Conservation (phyloP, 768 basidiomycete genomes). For the Clitopilus passeckerianus region DNA sequence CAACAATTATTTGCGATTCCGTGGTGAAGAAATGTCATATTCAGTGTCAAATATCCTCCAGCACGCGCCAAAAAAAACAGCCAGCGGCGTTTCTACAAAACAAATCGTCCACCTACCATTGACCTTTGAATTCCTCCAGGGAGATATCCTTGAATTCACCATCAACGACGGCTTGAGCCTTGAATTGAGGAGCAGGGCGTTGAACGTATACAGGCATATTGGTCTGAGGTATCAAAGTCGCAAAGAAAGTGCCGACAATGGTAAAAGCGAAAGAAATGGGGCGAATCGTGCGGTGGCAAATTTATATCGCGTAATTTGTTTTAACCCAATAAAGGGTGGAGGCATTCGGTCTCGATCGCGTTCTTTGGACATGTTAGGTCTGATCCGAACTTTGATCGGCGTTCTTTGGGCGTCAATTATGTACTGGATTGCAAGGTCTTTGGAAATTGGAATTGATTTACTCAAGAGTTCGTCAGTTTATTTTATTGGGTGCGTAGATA, state of each 20-base stretch:
- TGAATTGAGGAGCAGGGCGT: constrained; percentile 82
- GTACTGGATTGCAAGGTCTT: too few species aligned
- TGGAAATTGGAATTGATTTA: too few species aligned
- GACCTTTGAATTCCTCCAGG: constrained; percentile 67
- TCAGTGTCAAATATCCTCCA: background rate
- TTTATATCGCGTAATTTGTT: constrained; percentile 3
- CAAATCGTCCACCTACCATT: constrained; percentile 56
- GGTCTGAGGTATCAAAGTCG: background rate
- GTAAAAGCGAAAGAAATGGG: background rate
- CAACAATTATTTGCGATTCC: too few species aligned
- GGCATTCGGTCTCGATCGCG: constrained; percentile 9
- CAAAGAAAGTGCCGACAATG: constrained; percentile 1
- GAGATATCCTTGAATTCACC: constrained; percentile 76
- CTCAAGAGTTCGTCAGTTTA: too few species aligned
- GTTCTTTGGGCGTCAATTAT: background rate
- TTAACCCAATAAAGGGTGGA: constrained; percentile 1
- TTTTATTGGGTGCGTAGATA: too few species aligned
- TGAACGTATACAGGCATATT: constrained; percentile 65
- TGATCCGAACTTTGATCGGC: background rate
- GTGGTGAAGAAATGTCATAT: background rate
- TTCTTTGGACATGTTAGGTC: constrained; percentile 13
- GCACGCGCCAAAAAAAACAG: background rate
- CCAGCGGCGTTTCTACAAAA: background rate
- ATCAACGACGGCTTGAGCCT: constrained; percentile 66
- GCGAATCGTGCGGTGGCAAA: background rate